Conservation (phyloP, 129 eudicot species). For the Daucus carota region DH1_v3.0 NC_030385.2:34043501-34044000, state of each 20-base stretch:
- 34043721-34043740: background rate
- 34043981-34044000: background rate
- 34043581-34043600: background rate
- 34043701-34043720: background rate
- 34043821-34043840: slow-evolving; percentile 93
- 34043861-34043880: background rate
- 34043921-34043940: background rate
- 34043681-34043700: slow-evolving; percentile 24
- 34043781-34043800: slow-evolving; percentile 96
- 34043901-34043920: background rate
- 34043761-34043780: slow-evolving; percentile 75
- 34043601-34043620: background rate
- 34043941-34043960: background rate
- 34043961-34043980: background rate
- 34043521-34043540: background rate
- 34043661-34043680: background rate
- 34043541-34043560: slow-evolving; percentile 3
- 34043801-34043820: slow-evolving; percentile 72
- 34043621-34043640: slow-evolving; percentile 4
- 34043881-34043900: background rate
- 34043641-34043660: background rate
- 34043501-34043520: background rate
- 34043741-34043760: background rate
- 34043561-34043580: background rate
- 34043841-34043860: slow-evolving; percentile 17